Conservation (phyloP, 352 stramenopile species). For the Phytophthora capsici region DNA sequence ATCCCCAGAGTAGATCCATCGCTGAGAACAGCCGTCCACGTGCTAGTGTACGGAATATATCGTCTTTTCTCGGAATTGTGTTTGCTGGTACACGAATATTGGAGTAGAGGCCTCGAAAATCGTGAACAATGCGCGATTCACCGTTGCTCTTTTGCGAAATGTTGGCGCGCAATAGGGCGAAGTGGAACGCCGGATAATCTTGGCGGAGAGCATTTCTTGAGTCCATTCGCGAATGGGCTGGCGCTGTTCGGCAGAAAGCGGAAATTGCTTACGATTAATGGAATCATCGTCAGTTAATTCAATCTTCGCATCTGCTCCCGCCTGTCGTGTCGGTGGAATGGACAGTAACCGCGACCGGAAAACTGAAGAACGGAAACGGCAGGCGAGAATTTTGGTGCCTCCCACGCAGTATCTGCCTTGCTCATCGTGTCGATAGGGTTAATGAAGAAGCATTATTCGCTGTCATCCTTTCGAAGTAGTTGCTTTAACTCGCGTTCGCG, state of each 20-base stretch:
- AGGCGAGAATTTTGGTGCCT: slow-evolving; percentile 3
- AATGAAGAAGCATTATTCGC: slow-evolving; percentile 10
- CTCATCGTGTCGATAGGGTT: not conserved
- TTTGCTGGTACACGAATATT: slow-evolving; percentile 9
- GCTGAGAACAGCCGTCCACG: too few species aligned
- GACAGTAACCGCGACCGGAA: too few species aligned
- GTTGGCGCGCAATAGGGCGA: slow-evolving; percentile 11
- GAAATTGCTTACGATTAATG: too few species aligned
- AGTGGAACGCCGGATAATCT: slow-evolving; percentile 3
- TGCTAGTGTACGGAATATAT: too few species aligned
- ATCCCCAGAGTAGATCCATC: slow-evolving; percentile 16
- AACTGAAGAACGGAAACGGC: too few species aligned
- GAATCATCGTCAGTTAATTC: too few species aligned
- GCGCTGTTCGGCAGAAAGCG: too few species aligned
- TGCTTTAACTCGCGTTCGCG: too few species aligned
- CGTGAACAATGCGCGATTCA: slow-evolving; percentile 9
- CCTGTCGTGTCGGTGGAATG: too few species aligned
- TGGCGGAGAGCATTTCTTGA: too few species aligned
- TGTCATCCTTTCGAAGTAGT: slow-evolving; percentile 6
- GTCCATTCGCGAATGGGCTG: too few species aligned
- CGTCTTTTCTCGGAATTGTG: slow-evolving; percentile 10
- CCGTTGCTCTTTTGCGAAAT: slow-evolving; percentile 9
- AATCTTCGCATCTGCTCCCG: too few species aligned
- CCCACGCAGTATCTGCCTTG: slow-evolving; percentile 8
- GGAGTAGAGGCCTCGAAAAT: slow-evolving; percentile 3